These are phyloP conservation scores for Insectozyma bohioensis DNA, from an alignment of 1,139 yeast species.

Conservation along the genomic window DNA sequence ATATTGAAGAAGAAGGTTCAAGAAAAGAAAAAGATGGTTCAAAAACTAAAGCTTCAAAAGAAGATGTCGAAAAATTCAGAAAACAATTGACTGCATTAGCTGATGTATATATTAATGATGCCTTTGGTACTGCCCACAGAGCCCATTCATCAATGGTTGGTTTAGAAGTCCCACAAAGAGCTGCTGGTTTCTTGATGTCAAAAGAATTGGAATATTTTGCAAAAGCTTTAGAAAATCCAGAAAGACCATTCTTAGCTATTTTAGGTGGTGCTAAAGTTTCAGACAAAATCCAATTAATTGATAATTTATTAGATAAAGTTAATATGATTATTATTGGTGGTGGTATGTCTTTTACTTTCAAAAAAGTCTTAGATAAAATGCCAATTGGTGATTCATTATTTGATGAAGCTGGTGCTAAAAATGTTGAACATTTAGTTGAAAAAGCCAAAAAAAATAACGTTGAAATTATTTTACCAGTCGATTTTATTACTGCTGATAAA, in stretches of 20 bases:
- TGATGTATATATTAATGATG: conserved; percentile 95
- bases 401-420: conserved; percentile 91
- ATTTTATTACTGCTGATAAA: conserved; percentile 90
- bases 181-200: conserved; percentile 95
- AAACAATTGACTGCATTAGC: conserved; percentile 82
- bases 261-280: conserved; percentile 98
- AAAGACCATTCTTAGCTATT: conserved; percentile 95
- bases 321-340: conserved; percentile 92
- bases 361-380: conserved; percentile 83
- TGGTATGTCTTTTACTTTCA: conserved; percentile 99
- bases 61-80: conserved; percentile 83
- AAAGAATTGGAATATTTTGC: conserved; percentile 96
- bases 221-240: conserved; percentile 95
- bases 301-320: conserved; percentile 94
- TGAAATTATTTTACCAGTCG: conserved; percentile 88
- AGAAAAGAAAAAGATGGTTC: conserved; percentile 70
- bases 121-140: conserved; percentile 98
- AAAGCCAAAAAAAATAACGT: conserved; percentile 95
- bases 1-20: conserved; percentile 93
- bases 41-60: conserved; percentile 87
- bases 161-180: conserved; percentile 86
- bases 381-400: conserved; percentile 85
- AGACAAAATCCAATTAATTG: conserved; percentile 96
- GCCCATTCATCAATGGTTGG: conserved; percentile 99
- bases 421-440: conserved; percentile 82